phyloP scores from a whole-genome alignment of 305 asterid genomes.

The Fraxinus ornus region DNA sequence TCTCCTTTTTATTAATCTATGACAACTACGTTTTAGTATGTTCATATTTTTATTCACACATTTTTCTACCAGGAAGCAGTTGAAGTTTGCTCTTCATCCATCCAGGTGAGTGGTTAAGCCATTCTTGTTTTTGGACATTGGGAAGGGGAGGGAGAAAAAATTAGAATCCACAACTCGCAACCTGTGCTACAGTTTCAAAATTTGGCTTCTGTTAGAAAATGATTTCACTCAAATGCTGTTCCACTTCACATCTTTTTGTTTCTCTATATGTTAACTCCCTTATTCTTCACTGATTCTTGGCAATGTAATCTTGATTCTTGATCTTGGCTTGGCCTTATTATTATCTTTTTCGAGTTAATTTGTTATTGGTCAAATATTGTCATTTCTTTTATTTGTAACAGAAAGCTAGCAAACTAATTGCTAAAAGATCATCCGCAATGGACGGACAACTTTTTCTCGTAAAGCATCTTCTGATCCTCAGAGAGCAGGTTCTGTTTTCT shows the following conservation, averaged over 20 bases:
- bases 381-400: slow-evolving; percentile 38
- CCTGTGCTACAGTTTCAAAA: slow-evolving; percentile 14
- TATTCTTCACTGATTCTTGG: slow-evolving; percentile 4
- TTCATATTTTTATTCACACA: slow-evolving; percentile 17
- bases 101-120: slow-evolving; percentile 60
- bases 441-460: slow-evolving; percentile 93
- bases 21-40: slow-evolving; percentile 11
- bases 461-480: slow-evolving; percentile 86
- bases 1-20: slow-evolving; percentile 2
- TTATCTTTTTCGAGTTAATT: slow-evolving; percentile 15
- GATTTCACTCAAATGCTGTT: neutral
- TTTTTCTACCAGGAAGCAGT: slow-evolving; percentile 79
- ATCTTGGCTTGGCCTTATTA: slow-evolving; percentile 11
- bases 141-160: slow-evolving; percentile 2
- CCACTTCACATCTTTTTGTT: slow-evolving; percentile 11
- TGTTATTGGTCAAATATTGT: slow-evolving; percentile 4
- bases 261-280: slow-evolving; percentile 10
- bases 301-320: slow-evolving; percentile 2
- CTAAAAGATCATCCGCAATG: slow-evolving; percentile 76
- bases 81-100: slow-evolving; percentile 83
- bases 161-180: slow-evolving; percentile 8
- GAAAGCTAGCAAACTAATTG: slow-evolving; percentile 92
- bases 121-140: slow-evolving; percentile 16
- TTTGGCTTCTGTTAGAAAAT: slow-evolving; percentile 10
- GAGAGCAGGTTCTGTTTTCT: slow-evolving; percentile 74